phyloP scores from a whole-genome alignment of 345 rosid species.

The Boechera stricta region DNA sequence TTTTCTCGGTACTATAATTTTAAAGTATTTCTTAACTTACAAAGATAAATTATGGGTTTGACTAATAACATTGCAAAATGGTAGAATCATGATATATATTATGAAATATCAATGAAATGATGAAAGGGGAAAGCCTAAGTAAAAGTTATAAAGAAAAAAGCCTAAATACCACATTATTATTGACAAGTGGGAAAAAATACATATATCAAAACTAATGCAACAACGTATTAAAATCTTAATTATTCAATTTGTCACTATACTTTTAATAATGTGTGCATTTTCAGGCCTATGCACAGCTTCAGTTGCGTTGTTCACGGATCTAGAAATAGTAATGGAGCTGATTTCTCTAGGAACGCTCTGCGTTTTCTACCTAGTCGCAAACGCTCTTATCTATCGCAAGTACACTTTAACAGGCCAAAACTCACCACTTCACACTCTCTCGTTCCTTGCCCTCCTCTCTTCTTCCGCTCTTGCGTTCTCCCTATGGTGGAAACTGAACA shows the following conservation, averaged over 20 bases:
- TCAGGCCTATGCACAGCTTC: conserved; percentile 93
- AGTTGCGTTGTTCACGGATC: conserved; percentile 84
- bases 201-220: not conserved
- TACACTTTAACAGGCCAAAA: conserved; percentile 56
- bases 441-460: conserved; percentile 78
- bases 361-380: conserved; percentile 90
- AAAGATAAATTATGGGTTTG: not conserved
- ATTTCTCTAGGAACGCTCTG: conserved; percentile 80
- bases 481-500: conserved; percentile 64
- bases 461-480: conserved; percentile 63
- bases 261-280: not conserved
- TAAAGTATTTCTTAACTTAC: not conserved
- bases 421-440: conserved; percentile 60
- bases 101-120: too few species aligned
- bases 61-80: not conserved
- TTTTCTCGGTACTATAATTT: conserved; percentile 70
- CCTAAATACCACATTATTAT: not conserved
- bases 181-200: not conserved
- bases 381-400: conserved; percentile 79
- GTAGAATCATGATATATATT: not conserved
- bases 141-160: too few species aligned
- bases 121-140: too few species aligned
- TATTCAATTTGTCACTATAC: too few species aligned
- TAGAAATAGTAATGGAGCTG: conserved; percentile 66
- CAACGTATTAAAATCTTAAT: too few species aligned